Evolutionary conservation across 1,284 basidiomycete species (phyloP), one percentile per base, ranked within the genome.

Genomic region (Rhodotorula glutinis): DNA sequence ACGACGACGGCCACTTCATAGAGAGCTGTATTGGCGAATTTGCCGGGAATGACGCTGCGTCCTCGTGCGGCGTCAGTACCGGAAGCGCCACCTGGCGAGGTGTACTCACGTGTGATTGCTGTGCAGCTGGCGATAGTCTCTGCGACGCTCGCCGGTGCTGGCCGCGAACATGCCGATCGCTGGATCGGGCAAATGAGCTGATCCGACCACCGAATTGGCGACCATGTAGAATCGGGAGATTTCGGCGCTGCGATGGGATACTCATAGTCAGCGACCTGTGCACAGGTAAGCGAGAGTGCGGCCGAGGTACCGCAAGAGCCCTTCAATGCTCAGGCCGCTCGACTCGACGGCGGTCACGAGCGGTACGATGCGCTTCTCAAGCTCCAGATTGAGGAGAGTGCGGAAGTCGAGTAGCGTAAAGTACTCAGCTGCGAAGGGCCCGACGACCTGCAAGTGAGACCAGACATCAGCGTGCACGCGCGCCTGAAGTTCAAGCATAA

Each of bases 1-100:
- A 98, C 71, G 8, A 97, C 77, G 13, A 89, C 83, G 1, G 85
- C 88, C 49, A 97, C 80, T 47, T 89, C 87, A 69, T 88, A 85
- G 25, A 89, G 75, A 0, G 93, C 88, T 0, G 82, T 85, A 0
- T 81, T 76, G 11, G 85, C 83, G 71, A 91, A 82, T 7, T 92
- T 92, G 52, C 87, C 79, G 33, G 84, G 79, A 76, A 93, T 88
- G 7, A 85, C 83, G 21, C 89, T 91, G 53, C 25, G 17, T n/a
- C 30, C 2, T 14, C 9, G n/a, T 27, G 16, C 29, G 30, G n/a
- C 1, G 21, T 14, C 4, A 21, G 4, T 40, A 10, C 9, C 23
- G 43, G 9, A 53, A 55, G 3, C 9, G 13, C 14, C 2, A 27
- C 25, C 54, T 11, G 7, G 7, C 43, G 14, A 44, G 7, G 9